Evolutionary conservation across 331 rosid genomes (phyloP).

Genomic region (Cydonia oblonga): DNA sequence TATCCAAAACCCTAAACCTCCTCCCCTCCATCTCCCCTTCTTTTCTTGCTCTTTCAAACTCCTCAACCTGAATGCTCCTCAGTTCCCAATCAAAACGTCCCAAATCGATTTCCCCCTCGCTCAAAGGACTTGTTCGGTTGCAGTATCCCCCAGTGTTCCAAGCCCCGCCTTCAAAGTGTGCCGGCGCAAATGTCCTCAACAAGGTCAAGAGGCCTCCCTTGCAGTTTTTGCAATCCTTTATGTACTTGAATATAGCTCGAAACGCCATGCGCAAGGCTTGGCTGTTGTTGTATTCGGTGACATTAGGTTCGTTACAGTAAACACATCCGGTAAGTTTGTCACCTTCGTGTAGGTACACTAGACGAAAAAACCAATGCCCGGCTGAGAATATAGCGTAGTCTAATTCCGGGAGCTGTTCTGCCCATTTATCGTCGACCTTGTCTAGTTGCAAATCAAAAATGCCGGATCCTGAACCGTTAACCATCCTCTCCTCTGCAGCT

Average conservation of each 20-base stretch:
- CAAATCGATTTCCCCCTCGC: slow-evolving; percentile 20
- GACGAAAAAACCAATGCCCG: slow-evolving; percentile 81
- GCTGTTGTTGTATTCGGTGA: slow-evolving; percentile 21
- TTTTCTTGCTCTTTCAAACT: slow-evolving; percentile 32
- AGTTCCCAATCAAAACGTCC: slow-evolving; percentile 40
- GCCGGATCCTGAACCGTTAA: slow-evolving; percentile 55
- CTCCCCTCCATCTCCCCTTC: slow-evolving; percentile 17
- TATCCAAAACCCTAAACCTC: slow-evolving; percentile 44
- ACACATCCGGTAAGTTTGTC: slow-evolving; percentile 43
- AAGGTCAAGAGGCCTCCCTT: slow-evolving; percentile 23
- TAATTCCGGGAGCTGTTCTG: slow-evolving; percentile 27
- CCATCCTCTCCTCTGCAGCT: slow-evolving; percentile 48
- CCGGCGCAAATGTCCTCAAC: slow-evolving; percentile 73
- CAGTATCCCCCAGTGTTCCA: slow-evolving; percentile 86
- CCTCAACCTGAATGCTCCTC: slow-evolving; percentile 54
- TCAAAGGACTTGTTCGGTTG: slow-evolving; percentile 47
- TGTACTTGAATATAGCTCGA: slow-evolving; percentile 32
- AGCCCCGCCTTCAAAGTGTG: slow-evolving; percentile 69
- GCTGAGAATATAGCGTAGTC: slow-evolving; percentile 60
- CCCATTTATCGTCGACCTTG: slow-evolving; percentile 48
- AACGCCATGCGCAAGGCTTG: slow-evolving; percentile 41
- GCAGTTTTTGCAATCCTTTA: slow-evolving; percentile 33
- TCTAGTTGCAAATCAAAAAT: slow-evolving; percentile 50
- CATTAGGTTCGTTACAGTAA: slow-evolving; percentile 44
- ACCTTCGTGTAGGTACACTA: slow-evolving; percentile 38